Percentiles rank a stretch among this genome's conserved stretches.
phyloP scores from a whole-genome alignment of 129 eudicot species.

The Ambrosia artemisiifolia region DNA sequence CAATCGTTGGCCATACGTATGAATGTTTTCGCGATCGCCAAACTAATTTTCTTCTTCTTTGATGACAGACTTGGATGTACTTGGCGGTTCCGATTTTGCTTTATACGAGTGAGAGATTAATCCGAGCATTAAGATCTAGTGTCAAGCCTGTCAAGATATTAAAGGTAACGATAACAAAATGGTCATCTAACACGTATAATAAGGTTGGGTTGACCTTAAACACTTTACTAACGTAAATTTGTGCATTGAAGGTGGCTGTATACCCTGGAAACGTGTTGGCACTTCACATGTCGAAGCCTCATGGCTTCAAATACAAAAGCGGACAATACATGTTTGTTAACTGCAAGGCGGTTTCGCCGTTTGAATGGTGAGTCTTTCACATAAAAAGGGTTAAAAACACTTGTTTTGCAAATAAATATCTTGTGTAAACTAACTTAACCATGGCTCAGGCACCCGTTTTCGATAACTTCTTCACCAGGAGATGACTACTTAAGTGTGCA shows the following conservation, averaged over 20 bases:
- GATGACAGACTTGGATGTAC: constrained; percentile 73
- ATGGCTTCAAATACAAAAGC: constrained; percentile 49
- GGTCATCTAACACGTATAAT: neutral
- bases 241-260: constrained; percentile 38
- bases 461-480: constrained; percentile 67
- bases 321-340: constrained; percentile 61
- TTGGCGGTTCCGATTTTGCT: constrained; percentile 50
- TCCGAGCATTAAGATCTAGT: constrained; percentile 45
- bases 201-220: neutral
- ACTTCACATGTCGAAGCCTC: constrained; percentile 55
- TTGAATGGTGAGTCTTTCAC: constrained; percentile 41
- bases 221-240: neutral
- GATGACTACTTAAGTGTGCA: constrained; percentile 64
- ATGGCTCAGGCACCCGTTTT: constrained; percentile 61
- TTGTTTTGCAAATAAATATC: neutral
- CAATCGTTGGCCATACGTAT: neutral
- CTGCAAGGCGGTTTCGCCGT: constrained; percentile 50
- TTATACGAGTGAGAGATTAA: constrained; percentile 44
- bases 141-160: constrained; percentile 44
- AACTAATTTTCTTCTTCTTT: neutral
- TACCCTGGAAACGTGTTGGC: constrained; percentile 59
- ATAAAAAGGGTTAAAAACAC: neutral
- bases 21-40: neutral
- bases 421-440: neutral
- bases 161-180: constrained; percentile 37